A percentile compares a stretch with the other conserved stretches of the same genome.
Evolutionary conservation across 2,329 filamentous ascomycete species (phyloP).

Genomic region (Botrytis pseudocinerea): DNA sequence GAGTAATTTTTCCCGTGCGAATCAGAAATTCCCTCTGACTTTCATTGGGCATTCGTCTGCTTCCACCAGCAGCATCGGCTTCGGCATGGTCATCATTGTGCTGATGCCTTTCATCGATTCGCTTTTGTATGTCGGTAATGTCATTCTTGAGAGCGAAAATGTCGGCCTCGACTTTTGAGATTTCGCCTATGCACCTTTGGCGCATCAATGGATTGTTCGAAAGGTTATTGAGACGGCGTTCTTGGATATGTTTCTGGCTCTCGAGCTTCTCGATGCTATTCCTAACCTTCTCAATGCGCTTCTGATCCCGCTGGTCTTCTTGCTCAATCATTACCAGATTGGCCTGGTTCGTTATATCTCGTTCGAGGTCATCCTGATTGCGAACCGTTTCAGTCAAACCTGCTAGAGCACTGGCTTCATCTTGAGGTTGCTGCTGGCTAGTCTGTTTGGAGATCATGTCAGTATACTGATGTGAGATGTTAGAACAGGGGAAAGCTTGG

Average conservation of each 20-base stretch:
- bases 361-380: conserved; percentile 86
- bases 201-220: conserved; percentile 51
- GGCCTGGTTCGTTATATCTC: conserved; percentile 72
- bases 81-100: conserved; percentile 49
- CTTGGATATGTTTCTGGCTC: conserved; percentile 61
- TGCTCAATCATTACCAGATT: conserved; percentile 59
- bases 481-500: not conserved
- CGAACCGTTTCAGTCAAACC: conserved; percentile 69
- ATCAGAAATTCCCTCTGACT: conserved; percentile 87
- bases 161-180: conserved; percentile 35
- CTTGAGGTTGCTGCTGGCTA: conserved; percentile 57
- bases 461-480: not conserved
- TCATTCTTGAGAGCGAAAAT: conserved; percentile 62
- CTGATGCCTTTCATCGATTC: conserved; percentile 74
- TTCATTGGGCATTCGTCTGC: conserved; percentile 71
- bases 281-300: conserved; percentile 60
- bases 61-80: conserved; percentile 49
- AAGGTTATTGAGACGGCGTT: conserved; percentile 57
- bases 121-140: conserved; percentile 74
- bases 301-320: conserved; percentile 63
- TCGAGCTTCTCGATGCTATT: conserved; percentile 60
- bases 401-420: conserved; percentile 48
- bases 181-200: conserved; percentile 46
- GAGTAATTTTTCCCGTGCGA: conserved; percentile 94
- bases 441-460: conserved; percentile 35